Evolutionary conservation across 371 early-diverging fungal genomes (phyloP), one percentile per base, ranked within the genome.

Genomic region (Polyrhizophydium stewartii): DNA sequence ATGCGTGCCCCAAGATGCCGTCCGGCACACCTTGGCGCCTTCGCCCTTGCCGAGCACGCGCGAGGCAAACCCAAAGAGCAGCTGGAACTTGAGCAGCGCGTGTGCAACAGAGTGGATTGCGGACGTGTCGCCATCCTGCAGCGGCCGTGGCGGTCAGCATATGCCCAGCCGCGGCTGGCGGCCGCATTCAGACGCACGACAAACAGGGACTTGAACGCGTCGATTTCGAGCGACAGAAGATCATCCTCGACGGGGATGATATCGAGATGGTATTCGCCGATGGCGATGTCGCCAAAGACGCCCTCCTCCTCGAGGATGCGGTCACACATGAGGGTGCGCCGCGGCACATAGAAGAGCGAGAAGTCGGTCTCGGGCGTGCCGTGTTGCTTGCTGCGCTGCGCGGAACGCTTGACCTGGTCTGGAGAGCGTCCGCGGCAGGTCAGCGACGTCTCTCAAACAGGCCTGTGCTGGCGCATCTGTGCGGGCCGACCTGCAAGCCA

Each of bases 181-280:
- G 35, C 35, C 3, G 13, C 3, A 35, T 3, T 12, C 19, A 51
- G 7, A 43, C 63, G 12, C 67, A 89, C 91, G 71, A 93, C 62
- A 66, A 85, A 92, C 5, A 96, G 82, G 47, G 90, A 90, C 62
- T 85, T 82, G 74, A 93, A 94, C n/a, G 68, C 21, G 47, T 87
- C 89, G 60, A 88, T 72, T 67, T 96, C 96, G 73, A 97, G 77
- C 25, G 93, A 92, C n/a, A 92, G 76, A 45, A 95, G 65, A 69
- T 97, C 95, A 45, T 86, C 87, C 62, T 94, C 97, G 63, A 93
- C 81, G 0, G 94, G 93, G 21, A 97, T 84, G 62, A 92, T 74
- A 61, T 95, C 96, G 79, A 97, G 72, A 47, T 89, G 87, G 74
- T 85, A 93, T 67, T 93, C 93, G 3, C 89, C 89, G 56, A 95